These are phyloP conservation scores for Aspergillus pseudoglaucus DNA, from an alignment of 2,329 filamentous ascomycete species.

Conservation along the genomic window DNA sequence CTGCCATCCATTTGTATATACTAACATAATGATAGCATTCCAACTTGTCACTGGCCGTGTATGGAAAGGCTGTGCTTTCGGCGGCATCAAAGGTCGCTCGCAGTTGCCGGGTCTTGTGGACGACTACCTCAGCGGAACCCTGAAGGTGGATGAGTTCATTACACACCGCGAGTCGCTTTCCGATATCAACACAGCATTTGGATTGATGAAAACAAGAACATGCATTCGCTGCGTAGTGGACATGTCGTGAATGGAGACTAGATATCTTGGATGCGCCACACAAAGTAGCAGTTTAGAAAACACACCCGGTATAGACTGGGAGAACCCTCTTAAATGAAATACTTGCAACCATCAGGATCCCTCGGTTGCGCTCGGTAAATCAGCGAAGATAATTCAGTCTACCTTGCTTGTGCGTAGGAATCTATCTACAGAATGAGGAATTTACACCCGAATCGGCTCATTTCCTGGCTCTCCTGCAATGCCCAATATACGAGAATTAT, in stretches of 20 bases:
- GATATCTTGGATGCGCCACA: too few relatives aligned
- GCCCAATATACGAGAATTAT: too few relatives aligned
- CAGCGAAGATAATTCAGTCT: too few relatives aligned
- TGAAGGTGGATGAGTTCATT: constrained; percentile 99
- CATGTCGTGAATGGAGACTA: constrained; percentile 33
- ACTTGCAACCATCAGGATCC: too few relatives aligned
- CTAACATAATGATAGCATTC: constrained; percentile 59
- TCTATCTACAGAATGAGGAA: too few relatives aligned
- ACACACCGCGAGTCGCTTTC: constrained; percentile 80
- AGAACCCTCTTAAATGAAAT: too few relatives aligned
- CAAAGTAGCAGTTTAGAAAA: too few relatives aligned
- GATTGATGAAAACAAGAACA: constrained; percentile 91
- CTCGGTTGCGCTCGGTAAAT: too few relatives aligned
- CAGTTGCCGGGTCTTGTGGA: constrained; percentile 81
- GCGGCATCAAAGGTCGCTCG: constrained; percentile 92
- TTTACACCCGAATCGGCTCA: too few relatives aligned
- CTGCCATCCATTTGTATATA: constrained; percentile 5
- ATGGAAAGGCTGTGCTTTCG: constrained; percentile 97
- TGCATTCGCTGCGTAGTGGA: constrained; percentile 93
- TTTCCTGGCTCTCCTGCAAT: too few relatives aligned
- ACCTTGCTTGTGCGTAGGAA: too few relatives aligned
- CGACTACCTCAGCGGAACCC: constrained; percentile 80
- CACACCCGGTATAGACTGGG: too few relatives aligned
- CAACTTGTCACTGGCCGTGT: constrained; percentile 96
- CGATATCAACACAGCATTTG: constrained; percentile 84